Conservation (phyloP, 768 basidiomycete genomes). For the Serendipita sp. region DNA sequence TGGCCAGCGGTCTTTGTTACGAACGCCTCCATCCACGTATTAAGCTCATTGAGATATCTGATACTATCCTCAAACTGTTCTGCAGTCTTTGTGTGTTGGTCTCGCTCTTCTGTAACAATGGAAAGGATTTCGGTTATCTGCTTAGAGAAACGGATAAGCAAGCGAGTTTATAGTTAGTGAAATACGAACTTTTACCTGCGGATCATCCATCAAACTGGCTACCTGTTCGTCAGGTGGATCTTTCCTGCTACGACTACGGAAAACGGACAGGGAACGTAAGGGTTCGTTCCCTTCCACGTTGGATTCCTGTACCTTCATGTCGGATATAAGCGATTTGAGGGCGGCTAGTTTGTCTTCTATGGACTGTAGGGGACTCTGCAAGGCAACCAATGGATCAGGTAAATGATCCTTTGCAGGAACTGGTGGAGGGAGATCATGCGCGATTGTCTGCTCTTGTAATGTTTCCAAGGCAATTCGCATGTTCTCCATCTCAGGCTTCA, state of each 20-base stretch:
- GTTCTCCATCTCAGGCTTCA: neutral
- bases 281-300: neutral
- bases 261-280: neutral
- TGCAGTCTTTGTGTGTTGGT: conserved; percentile 31
- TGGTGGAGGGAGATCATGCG: neutral
- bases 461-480: neutral
- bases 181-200: too few species aligned
- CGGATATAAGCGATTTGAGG: neutral
- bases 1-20: neutral
- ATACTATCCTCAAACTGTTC: conserved; percentile 60
- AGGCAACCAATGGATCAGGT: neutral
- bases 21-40: conserved; percentile 77
- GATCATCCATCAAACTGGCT: too few species aligned
- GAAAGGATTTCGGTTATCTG: conserved; percentile 22
- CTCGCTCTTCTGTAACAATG: conserved; percentile 33
- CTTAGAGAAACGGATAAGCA: neutral
- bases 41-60: conserved; percentile 64
- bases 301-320: neutral
- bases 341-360: neutral
- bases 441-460: neutral
- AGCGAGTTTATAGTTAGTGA: too few species aligned
- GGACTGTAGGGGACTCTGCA: neutral
- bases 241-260: neutral
- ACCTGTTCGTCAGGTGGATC: too few species aligned
- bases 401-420: neutral